These are phyloP conservation scores for Dryadomyces quercus-mongolicae DNA, from an alignment of 2,329 filamentous ascomycete genomes.

Conservation along the genomic window DNA sequence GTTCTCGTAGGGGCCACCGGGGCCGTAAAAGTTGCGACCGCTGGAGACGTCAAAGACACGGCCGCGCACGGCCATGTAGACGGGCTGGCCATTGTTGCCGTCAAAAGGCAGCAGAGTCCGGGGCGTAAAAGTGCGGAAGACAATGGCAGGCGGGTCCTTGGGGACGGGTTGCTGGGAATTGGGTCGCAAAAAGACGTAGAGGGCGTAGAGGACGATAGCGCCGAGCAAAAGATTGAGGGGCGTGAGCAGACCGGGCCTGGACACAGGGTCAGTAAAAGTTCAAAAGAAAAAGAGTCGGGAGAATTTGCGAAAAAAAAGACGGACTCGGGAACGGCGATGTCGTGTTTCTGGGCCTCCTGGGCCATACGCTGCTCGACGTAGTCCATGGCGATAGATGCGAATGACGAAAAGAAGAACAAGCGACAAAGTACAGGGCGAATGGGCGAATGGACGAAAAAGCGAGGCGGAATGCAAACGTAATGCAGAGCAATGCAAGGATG, in stretches of 20 bases:
- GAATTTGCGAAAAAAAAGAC: neutral
- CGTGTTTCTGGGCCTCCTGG: conserved; percentile 36
- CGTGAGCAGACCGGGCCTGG: conserved; percentile 36
- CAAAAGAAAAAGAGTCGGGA: neutral
- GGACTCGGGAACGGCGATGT: conserved; percentile 8
- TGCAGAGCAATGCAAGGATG: neutral
- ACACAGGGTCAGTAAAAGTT: neutral
- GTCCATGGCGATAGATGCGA: conserved; percentile 29
- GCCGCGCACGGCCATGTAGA: conserved; percentile 86
- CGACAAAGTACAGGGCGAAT: no score
- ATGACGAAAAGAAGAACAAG: no score
- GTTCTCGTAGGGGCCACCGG: conserved; percentile 88
- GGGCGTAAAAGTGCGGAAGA: conserved; percentile 62
- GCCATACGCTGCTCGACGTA: conserved; percentile 44
- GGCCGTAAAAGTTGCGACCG: conserved; percentile 90
- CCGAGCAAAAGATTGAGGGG: conserved; percentile 52
- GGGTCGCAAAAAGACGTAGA: conserved; percentile 43
- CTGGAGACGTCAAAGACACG: conserved; percentile 81
- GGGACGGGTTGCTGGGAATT: conserved; percentile 33
- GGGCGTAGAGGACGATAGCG: conserved; percentile 42
- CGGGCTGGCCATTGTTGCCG: conserved; percentile 58
- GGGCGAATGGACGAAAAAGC: neutral
- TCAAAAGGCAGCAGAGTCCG: conserved; percentile 76
- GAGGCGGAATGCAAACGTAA: neutral
- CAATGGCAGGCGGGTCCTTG: conserved; percentile 41